Evolutionary conservation across 208 protist genomes (phyloP).

Genomic region (Wallacemonas sp.): DNA sequence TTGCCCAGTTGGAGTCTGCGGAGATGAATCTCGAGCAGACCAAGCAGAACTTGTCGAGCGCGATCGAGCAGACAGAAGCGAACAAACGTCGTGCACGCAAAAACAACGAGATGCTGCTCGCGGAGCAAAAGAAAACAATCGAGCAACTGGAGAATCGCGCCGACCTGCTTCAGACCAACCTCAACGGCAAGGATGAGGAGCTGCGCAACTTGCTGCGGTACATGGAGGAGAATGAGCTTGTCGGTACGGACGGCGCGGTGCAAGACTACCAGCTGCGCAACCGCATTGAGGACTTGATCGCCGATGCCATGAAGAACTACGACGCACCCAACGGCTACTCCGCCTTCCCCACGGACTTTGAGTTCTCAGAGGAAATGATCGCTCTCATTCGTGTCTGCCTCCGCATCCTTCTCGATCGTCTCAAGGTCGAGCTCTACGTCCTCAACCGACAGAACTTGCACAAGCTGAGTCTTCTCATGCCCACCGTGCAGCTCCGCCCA

Average conservation of each 20-base stretch:
- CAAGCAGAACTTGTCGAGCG: conserved; percentile 28
- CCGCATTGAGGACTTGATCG: conserved; percentile 62
- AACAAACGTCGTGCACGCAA: conserved; percentile 45
- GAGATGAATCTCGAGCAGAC: conserved; percentile 33
- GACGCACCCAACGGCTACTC: conserved; percentile 41
- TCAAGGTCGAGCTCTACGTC: conserved; percentile 80
- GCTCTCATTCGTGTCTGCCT: conserved; percentile 66
- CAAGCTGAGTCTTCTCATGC: conserved; percentile 49
- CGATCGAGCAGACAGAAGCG: conserved; percentile 28
- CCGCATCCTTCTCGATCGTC: conserved; percentile 64
- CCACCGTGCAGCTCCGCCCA: conserved; percentile 61
- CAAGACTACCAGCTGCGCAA: conserved; percentile 40
- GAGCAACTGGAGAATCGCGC: conserved; percentile 39
- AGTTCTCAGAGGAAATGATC: conserved; percentile 62
- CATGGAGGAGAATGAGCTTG: conserved; percentile 37
- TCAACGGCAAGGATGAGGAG: conserved; percentile 53
- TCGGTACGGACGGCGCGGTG: conserved; percentile 21
- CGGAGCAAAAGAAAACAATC: conserved; percentile 47
- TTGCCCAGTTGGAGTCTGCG: conserved; percentile 36
- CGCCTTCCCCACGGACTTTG: conserved; percentile 60
- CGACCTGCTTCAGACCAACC: conserved; percentile 29
- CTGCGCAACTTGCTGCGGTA: conserved; percentile 40
- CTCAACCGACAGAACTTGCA: conserved; percentile 72
- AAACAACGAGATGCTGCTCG: conserved; percentile 47
- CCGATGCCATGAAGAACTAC: conserved; percentile 34